Base-by-base conservation (phyloP, 352 stramenopile species). In the Phytophthora multivora region DNA sequence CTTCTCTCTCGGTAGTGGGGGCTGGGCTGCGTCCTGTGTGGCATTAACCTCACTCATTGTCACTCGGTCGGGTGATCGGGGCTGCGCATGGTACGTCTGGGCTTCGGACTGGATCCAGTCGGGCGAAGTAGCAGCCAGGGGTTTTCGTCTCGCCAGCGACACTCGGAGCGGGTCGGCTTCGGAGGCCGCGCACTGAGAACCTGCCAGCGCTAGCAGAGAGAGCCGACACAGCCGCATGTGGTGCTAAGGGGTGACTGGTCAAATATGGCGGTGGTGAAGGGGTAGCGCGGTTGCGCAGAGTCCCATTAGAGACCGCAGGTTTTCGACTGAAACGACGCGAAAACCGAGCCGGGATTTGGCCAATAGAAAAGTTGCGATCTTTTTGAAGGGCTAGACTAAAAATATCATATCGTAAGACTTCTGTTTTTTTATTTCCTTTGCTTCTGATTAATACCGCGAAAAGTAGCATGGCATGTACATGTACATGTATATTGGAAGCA, bases 1-100 rank as follows among this genome's bases (percentile, higher is more conserved):
- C 50, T 86, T 82, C 40, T 54, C 52, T 6, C n/a, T 40, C 8
- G 72, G 62, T n/a, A 89, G 48, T 7, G 23, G 38, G 4, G 65
- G 56, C 28, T 79, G 48, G 2, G 51, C 65, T 38, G 41, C 60
- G 40, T 71, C 39, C 13, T 61, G 25, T 15, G 51, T 67, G 2
- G 21, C 15, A 26, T 65, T 66, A 19, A 36, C 23, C 53, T 62
- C 36, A 4, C 41, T 25, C 15, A 53, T 25, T 18, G 40, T 59
- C 49, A 23, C 2, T 23, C 36, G 59, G n/a, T 61, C 33, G 16
- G 48, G 33, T 2, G 35, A 38, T 38, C 23, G 26, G 56, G 33
- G 1, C 5, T 52, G 26, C 2, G 5, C 18, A 4, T 46, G 33
- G 18, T 68, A 46, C 15, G 42, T 21, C 0, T 13, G 9, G 2